These are phyloP conservation scores for Penicillium decumbens DNA, from an alignment of 2,329 filamentous ascomycete genomes.

Conservation along the genomic window DNA sequence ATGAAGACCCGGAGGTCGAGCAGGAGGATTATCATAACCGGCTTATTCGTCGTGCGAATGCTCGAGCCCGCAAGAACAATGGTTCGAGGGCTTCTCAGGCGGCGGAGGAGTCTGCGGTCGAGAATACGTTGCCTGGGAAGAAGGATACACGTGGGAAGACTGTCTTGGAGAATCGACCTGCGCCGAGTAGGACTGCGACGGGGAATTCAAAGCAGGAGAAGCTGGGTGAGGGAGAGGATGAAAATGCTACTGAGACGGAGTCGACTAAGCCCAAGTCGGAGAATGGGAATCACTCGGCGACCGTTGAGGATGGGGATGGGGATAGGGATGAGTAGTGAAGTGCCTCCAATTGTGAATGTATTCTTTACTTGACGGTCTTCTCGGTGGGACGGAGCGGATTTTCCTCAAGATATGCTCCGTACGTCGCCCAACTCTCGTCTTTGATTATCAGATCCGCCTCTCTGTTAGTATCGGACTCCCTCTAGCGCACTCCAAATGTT, in stretches of 20 bases:
- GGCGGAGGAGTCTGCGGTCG: slow-evolving; percentile 26
- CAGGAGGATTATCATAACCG: slow-evolving; percentile 35
- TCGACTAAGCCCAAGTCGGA: slow-evolving; percentile 8
- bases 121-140: slow-evolving; percentile 9
- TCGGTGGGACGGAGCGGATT: no score
- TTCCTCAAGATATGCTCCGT: no score
- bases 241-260: slow-evolving; percentile 17
- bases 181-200: not conserved
- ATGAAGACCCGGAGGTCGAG: slow-evolving; percentile 35
- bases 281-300: slow-evolving; percentile 6
- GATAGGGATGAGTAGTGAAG: not conserved
- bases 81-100: slow-evolving; percentile 13
- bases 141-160: slow-evolving; percentile 21
- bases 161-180: slow-evolving; percentile 11
- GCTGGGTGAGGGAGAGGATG: slow-evolving; percentile 6
- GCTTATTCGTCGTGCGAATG: slow-evolving; percentile 27
- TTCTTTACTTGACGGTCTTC: no score
- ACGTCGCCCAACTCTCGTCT: no score
- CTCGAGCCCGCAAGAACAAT: slow-evolving; percentile 11
- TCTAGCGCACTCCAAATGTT: no score
- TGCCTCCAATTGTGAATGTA: not conserved
- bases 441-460: no score
- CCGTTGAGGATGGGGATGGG: slow-evolving; percentile 15
- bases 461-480: no score
- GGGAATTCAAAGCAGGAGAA: slow-evolving; percentile 1